Evolutionary conservation across 371 early-diverging fungal species (phyloP).

Genomic region (Actinomucor elegans): DNA sequence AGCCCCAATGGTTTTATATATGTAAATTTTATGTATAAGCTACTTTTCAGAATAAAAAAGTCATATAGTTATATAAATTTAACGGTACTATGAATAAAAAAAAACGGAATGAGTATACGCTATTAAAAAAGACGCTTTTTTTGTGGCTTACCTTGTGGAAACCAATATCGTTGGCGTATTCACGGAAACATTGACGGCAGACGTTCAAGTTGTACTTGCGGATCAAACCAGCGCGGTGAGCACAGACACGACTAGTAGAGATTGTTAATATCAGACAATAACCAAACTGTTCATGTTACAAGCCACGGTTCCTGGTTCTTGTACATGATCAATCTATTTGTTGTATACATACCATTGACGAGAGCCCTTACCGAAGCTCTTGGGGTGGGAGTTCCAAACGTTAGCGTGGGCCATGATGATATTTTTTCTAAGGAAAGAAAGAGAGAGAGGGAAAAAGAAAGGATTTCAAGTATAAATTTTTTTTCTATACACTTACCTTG

Average conservation of each 20-base stretch:
- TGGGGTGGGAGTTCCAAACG: conserved; percentile 97
- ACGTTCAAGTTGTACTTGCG: conserved; percentile 99
- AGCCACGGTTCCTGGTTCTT: neutral
- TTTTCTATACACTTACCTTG: neutral
- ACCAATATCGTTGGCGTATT: conserved; percentile 98
- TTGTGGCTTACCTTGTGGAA: conserved; percentile 27
- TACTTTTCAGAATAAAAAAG: too few species aligned
- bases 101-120: neutral
- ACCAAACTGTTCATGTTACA: neutral
- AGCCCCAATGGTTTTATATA: too few species aligned
- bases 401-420: conserved; percentile 85
- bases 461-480: neutral
- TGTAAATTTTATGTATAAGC: too few species aligned
- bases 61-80: too few species aligned
- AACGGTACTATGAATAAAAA: conserved; percentile 14
- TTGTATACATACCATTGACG: conserved; percentile 78
- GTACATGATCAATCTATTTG: too few species aligned
- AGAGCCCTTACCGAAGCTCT: conserved; percentile 97
- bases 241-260: conserved; percentile 90
- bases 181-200: conserved; percentile 99
- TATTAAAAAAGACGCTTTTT: too few species aligned
- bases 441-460: conserved; percentile 20
- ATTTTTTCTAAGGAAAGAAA: conserved; percentile 17
- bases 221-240: conserved; percentile 99
- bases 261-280: too few species aligned